Evolutionary conservation across 768 basidiomycete species (phyloP).

Genomic region (Gymnopilus junonius): DNA sequence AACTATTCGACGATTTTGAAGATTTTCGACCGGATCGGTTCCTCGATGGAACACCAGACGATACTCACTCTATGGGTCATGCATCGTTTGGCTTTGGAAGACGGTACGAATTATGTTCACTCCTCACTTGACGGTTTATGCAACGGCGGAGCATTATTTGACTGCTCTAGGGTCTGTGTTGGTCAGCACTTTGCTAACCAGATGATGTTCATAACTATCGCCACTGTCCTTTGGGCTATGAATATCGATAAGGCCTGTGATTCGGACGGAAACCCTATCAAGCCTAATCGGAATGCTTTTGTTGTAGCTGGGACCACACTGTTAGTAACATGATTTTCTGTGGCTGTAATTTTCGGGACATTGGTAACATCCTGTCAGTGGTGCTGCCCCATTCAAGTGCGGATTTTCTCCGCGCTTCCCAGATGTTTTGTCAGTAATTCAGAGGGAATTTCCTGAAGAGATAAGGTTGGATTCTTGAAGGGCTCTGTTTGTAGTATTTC

Average conservation of each 20-base stretch:
- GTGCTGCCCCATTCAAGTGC: neutral
- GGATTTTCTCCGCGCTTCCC: neutral
- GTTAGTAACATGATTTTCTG: neutral
- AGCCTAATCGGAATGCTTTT: neutral
- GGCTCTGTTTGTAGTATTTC: too few species aligned
- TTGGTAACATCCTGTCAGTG: neutral
- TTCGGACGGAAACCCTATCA: neutral
- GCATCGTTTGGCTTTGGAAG: conserved; percentile 32
- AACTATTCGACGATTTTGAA: neutral
- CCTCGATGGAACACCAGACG: neutral
- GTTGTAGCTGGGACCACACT: neutral
- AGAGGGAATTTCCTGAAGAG: neutral
- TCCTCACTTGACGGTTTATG: neutral
- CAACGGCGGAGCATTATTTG: neutral
- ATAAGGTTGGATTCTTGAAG: neutral
- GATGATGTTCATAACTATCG: conserved; percentile 36
- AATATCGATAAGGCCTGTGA: conserved; percentile 7
- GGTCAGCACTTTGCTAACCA: conserved; percentile 37
- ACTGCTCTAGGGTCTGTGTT: conserved; percentile 29
- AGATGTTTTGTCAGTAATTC: neutral
- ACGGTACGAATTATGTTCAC: conserved; percentile 1
- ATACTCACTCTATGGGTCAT: conserved; percentile 21
- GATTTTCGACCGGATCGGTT: conserved; percentile 14
- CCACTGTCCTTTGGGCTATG: conserved; percentile 26
- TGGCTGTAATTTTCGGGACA: neutral